phyloP scores from a whole-genome alignment of 2,329 filamentous ascomycete genomes.

The Colletotrichum truncatum region DNA sequence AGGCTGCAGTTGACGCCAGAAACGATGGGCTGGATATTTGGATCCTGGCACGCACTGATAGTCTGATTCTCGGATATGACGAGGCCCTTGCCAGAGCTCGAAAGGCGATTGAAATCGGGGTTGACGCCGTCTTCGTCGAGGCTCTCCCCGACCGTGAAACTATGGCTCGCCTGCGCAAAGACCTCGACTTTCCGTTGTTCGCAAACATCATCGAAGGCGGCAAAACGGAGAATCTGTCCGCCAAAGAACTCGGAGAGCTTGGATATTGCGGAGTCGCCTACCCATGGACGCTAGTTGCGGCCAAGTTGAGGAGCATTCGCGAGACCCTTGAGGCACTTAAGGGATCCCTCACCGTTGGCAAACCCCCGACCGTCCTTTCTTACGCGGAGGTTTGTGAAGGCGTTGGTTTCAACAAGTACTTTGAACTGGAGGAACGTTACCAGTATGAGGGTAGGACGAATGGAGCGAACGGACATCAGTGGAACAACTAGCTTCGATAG shows the following conservation, averaged over 20 bases:
- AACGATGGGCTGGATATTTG: constrained; percentile 55
- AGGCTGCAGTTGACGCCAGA: constrained; percentile 55
- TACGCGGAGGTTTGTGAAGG: constrained; percentile 54
- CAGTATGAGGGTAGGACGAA: constrained; percentile 16
- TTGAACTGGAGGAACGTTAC: constrained; percentile 17
- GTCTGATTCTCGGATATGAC: constrained; percentile 51
- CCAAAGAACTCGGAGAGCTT: constrained; percentile 43
- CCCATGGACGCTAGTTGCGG: constrained; percentile 54
- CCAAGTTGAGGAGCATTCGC: constrained; percentile 49
- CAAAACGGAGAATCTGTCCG: constrained; percentile 45
- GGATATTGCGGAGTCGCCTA: constrained; percentile 53
- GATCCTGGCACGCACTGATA: constrained; percentile 54
- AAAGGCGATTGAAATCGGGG: constrained; percentile 52
- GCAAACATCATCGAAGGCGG: constrained; percentile 49
- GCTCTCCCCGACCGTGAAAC: constrained; percentile 52
- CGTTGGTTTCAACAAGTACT: constrained; percentile 55
- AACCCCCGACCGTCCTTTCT: constrained; percentile 51
- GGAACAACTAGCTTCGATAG: background rate
- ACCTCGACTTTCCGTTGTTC: constrained; percentile 48
- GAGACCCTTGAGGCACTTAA: constrained; percentile 50
- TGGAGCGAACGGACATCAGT: constrained; percentile 23
- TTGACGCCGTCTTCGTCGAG: constrained; percentile 53
- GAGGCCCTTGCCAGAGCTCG: constrained; percentile 52
- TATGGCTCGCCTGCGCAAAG: constrained; percentile 48
- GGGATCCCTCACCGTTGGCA: constrained; percentile 48